Percentiles rank a stretch among this genome's conserved stretches.
These are phyloP conservation scores for Penicillium flavigenum DNA, from an alignment of 495 filamentous ascomycete genomes.

Conservation along the genomic window DNA sequence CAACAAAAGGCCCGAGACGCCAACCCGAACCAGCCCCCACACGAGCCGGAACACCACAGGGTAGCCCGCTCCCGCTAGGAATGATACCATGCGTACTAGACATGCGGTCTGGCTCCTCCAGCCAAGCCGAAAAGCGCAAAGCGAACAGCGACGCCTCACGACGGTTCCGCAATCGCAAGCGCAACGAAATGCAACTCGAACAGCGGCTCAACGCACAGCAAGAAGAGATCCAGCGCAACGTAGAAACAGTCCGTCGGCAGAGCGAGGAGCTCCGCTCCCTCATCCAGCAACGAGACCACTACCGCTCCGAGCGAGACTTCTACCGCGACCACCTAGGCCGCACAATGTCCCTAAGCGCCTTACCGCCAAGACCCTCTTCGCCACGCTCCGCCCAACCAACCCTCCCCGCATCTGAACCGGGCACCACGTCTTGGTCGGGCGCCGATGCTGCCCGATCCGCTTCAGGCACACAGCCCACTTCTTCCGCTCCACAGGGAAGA, in stretches of 20 bases:
- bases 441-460: conserved; percentile 11
- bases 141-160: conserved; percentile 92
- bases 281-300: conserved; percentile 53
- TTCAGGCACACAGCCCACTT: conserved; percentile 7
- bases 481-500: conserved; percentile 1
- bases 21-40: conserved; percentile 38
- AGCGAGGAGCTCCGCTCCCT: conserved; percentile 58
- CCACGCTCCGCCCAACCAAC: conserved; percentile 26
- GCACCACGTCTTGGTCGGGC: conserved; percentile 14
- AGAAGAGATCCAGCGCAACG: conserved; percentile 56
- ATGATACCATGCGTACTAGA: conserved; percentile 65
- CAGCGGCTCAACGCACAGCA: conserved; percentile 57
- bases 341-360: conserved; percentile 45
- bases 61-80: conserved; percentile 38
- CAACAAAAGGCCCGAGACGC: conserved; percentile 28
- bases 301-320: conserved; percentile 61
- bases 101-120: conserved; percentile 77
- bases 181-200: conserved; percentile 77
- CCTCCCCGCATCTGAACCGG: conserved; percentile 10
- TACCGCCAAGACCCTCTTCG: conserved; percentile 45
- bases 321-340: conserved; percentile 61
- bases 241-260: conserved; percentile 54
- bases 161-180: conserved; percentile 85
- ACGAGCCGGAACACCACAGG: conserved; percentile 38
- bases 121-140: conserved; percentile 86